phyloP scores from a whole-genome alignment of 495 filamentous ascomycete species.

The Talaromyces borbonicus region DNA sequence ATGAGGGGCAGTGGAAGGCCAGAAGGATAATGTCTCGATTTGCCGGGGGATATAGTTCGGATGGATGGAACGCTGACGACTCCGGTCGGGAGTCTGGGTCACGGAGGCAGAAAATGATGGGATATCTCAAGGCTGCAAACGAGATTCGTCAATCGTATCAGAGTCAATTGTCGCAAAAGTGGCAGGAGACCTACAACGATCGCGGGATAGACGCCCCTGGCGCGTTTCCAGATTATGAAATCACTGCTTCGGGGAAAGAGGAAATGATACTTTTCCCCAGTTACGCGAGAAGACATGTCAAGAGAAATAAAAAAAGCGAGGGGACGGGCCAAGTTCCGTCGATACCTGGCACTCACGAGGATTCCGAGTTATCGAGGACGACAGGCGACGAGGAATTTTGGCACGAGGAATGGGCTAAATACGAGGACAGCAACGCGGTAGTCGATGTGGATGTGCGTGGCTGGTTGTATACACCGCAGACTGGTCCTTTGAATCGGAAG shows the following conservation, averaged over 20 bases:
- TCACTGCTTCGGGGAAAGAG: conserved; percentile 70
- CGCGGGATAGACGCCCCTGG: conserved; percentile 55
- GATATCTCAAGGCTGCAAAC: conserved; percentile 79
- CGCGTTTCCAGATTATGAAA: conserved; percentile 70
- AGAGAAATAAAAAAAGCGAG: conserved; percentile 11
- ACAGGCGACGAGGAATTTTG: conserved; percentile 47
- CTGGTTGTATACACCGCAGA: conserved; percentile 83
- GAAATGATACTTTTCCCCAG: conserved; percentile 93
- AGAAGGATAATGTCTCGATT: conserved; percentile 29
- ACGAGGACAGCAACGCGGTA: conserved; percentile 67
- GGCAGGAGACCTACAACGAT: conserved; percentile 39
- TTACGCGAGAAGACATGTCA: conserved; percentile 60
- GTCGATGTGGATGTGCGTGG: conserved; percentile 91
- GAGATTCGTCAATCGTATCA: conserved; percentile 82
- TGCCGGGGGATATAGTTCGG: conserved; percentile 12
- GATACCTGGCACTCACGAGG: conserved; percentile 14
- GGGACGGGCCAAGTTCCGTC: conserved; percentile 19
- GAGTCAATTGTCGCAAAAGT: conserved; percentile 40
- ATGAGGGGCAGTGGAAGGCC: conserved; percentile 14
- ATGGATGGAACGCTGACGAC: conserved; percentile 22
- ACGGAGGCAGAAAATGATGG: conserved; percentile 70
- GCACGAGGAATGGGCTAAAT: conserved; percentile 54
- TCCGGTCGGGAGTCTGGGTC: conserved; percentile 50
- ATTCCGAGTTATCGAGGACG: conserved; percentile 17
- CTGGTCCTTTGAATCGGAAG: conserved; percentile 77